Percentiles rank a stretch among this genome's conserved stretches.
Evolutionary conservation across 169 alveolate species (phyloP).

Genomic region (Theileria parva): DNA sequence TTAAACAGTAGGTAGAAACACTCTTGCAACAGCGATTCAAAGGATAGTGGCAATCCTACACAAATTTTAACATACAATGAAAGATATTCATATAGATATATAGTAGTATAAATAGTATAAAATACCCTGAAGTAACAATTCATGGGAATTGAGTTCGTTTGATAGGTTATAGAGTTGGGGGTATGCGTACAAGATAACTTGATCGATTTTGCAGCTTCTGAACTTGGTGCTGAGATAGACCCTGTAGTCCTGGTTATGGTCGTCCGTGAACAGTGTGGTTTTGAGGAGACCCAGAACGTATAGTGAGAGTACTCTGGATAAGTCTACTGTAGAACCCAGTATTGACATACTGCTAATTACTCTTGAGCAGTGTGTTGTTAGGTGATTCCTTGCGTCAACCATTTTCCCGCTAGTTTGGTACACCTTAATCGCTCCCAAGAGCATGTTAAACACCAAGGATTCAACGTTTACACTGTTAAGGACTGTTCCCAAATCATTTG

Average conservation of each 20-base stretch:
- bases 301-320: conserved; percentile 53
- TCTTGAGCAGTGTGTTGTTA: conserved; percentile 73
- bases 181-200: conserved; percentile 77
- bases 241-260: conserved; percentile 76
- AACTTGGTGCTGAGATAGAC: conserved; percentile 80
- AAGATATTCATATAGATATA: conserved; percentile 20
- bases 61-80: no score
- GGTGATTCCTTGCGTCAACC: conserved; percentile 79
- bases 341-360: conserved; percentile 58
- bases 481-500: conserved; percentile 78
- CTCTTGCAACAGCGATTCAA: conserved; percentile 81
- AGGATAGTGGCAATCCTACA: conserved; percentile 72
- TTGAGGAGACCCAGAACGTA: conserved; percentile 82
- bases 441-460: not conserved
- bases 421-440: conserved; percentile 30
- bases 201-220: conserved; percentile 73
- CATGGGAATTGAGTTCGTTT: conserved; percentile 8
- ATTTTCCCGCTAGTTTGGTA: conserved; percentile 70
- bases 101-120: not conserved
- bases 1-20: conserved; percentile 85
- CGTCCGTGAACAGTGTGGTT: conserved; percentile 81
- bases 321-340: conserved; percentile 58
- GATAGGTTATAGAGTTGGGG: conserved; percentile 71
- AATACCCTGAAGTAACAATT: not conserved
- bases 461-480: conserved; percentile 6